Evolutionary conservation across 73 alveolate genomes (phyloP).

Genomic region (Paramecium primaurelia): DNA sequence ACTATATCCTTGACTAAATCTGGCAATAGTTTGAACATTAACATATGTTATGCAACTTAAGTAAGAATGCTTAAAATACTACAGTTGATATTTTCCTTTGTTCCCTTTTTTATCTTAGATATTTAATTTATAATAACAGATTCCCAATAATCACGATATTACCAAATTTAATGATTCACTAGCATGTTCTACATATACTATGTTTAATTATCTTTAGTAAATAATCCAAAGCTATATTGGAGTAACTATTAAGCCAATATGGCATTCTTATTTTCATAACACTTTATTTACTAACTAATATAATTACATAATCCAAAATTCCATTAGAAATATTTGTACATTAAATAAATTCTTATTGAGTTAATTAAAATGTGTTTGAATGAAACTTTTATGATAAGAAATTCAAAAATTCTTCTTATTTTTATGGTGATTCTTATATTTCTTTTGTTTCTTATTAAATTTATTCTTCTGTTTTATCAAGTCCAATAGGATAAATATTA

Average conservation of each 20-base stretch:
- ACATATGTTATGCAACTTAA: neutral
- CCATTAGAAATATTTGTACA: neutral
- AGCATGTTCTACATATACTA: constrained; percentile 3
- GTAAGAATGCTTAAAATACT: neutral
- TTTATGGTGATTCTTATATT: neutral
- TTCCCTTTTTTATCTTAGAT: neutral
- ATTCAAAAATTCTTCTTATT: neutral
- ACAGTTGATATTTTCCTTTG: neutral
- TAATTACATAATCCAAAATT: constrained; percentile 3
- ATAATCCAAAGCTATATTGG: neutral
- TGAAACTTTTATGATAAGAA: neutral
- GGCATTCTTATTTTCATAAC: neutral
- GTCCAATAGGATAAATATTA: neutral
- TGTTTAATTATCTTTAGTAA: neutral
- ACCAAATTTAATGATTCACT: constrained; percentile 4
- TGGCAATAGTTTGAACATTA: neutral
- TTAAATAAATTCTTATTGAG: neutral
- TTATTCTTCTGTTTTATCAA: neutral
- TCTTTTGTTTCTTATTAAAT: neutral
- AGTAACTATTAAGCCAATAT: neutral
- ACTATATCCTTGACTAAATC: constrained; percentile 29
- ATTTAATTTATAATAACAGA: neutral
- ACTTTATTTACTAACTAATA: neutral
- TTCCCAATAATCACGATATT: constrained; percentile 37
- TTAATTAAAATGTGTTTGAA: neutral